Evolutionary conservation across 495 filamentous ascomycete genomes (phyloP).

Genomic region (Tuber microsphaerosporum): DNA sequence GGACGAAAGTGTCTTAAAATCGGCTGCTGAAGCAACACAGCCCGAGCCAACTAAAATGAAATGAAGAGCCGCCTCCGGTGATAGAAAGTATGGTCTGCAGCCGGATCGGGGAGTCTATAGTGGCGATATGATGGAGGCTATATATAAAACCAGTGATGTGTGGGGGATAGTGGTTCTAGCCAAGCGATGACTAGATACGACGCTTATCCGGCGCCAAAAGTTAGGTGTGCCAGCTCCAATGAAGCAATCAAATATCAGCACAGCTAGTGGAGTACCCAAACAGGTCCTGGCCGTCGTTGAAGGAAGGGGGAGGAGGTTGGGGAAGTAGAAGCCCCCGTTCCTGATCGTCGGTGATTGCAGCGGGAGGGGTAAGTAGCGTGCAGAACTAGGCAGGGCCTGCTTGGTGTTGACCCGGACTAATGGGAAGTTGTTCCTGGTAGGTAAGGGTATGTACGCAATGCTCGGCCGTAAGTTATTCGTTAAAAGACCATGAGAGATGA

Average conservation of each 20-base stretch:
- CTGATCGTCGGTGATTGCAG: slow-evolving; percentile 39
- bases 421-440: slow-evolving; percentile 1
- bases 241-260: neutral
- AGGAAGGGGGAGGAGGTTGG: neutral
- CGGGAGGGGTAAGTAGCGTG: slow-evolving; percentile 37
- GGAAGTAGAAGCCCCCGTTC: slow-evolving; percentile 15
- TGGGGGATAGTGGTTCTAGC: neutral
- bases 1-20: slow-evolving; percentile 18
- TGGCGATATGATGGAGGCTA: neutral
- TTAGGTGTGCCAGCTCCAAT: slow-evolving; percentile 2
- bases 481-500: neutral
- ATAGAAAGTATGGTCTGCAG: neutral
- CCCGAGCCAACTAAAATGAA: neutral
- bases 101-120: neutral
- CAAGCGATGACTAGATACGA: neutral
- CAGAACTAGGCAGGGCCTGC: slow-evolving; percentile 26
- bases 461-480: neutral
- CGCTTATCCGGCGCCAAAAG: slow-evolving; percentile 4
- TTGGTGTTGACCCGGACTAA: neutral
- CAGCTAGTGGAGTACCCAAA: neutral
- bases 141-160: slow-evolving; percentile 3
- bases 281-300: neutral
- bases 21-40: neutral
- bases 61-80: neutral
- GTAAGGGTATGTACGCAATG: slow-evolving; percentile 2